These are phyloP conservation scores for Chaetomiaceae sp. DNA, from an alignment of 2,329 filamentous ascomycete species.

Conservation along the genomic window DNA sequence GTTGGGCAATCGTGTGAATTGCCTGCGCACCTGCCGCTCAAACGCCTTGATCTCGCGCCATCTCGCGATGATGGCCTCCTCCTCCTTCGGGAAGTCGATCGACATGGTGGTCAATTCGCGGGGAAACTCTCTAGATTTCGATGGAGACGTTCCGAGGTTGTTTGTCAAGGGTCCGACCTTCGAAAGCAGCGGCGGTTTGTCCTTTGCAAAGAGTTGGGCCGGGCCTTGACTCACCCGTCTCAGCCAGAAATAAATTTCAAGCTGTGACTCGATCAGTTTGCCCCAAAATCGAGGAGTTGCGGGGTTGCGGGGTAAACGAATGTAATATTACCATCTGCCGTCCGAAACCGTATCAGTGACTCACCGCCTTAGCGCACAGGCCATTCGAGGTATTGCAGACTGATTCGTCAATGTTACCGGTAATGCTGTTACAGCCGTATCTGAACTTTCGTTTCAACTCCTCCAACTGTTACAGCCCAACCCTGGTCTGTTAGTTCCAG, in stretches of 20 bases:
- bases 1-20: not conserved
- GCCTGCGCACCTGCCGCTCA: conserved; percentile 62
- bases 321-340: conserved; percentile 10
- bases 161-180: too few species aligned
- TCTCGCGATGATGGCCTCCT: conserved; percentile 75
- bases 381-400: not conserved
- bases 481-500: conserved; percentile 5
- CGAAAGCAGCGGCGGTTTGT: not conserved
- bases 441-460: not conserved
- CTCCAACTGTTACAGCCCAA: not conserved
- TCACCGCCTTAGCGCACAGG: conserved; percentile 9
- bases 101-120: conserved; percentile 53
- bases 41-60: conserved; percentile 95
- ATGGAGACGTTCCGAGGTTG: not conserved
- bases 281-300: conserved; percentile 11
- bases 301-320: conserved; percentile 16
- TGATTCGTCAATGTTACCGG: not conserved
- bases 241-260: conserved; percentile 8
- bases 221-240: conserved; percentile 2
- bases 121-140: not conserved
- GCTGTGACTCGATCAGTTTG: not conserved
- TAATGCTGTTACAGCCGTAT: not conserved
- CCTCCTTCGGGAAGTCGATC: conserved; percentile 89
- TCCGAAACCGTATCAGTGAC: not conserved
- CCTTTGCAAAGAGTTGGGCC: conserved; percentile 5